Conservation (phyloP, 169 alveolate genomes). For the Plasmodium falciparum region DNA sequence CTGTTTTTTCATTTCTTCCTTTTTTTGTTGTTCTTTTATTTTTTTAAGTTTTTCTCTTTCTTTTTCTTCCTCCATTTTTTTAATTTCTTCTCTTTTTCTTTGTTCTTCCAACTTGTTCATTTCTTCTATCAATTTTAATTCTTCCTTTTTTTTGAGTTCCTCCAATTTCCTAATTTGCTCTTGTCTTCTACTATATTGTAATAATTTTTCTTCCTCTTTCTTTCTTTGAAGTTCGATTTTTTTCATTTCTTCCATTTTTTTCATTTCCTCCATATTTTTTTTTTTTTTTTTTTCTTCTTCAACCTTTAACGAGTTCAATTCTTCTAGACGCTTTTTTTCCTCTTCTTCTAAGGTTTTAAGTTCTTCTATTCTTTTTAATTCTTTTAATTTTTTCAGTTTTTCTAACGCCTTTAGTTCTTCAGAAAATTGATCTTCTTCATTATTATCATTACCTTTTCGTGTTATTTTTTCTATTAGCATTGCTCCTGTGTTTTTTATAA, state of each 20-base stretch:
- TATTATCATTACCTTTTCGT: not conserved
- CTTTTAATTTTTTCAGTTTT: not conserved
- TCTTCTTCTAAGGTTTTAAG: not conserved
- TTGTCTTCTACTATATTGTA: conserved; percentile 12
- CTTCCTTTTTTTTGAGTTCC: conserved; percentile 10
- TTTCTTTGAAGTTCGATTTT: not conserved
- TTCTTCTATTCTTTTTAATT: not conserved
- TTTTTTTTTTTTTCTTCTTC: not conserved
- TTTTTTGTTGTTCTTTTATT: not conserved
- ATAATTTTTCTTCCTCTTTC: conserved; percentile 8
- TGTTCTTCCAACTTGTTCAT: not conserved
- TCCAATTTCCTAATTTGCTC: conserved; percentile 12
- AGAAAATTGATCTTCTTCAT: not conserved
- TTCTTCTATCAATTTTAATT: conserved; percentile 8
- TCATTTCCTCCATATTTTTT: conserved; percentile 1
- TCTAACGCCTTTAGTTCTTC: not conserved
- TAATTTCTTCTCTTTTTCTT: conserved; percentile 6
- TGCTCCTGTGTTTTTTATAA: not conserved
- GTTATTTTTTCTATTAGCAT: not conserved
- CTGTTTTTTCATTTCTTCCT: not conserved
- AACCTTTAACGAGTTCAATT: not conserved
- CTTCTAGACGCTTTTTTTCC: not conserved
- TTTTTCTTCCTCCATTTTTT: conserved; percentile 1
- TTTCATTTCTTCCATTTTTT: not conserved
- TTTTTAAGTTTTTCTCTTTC: conserved; percentile 6